Evolutionary conservation across 257 asterid genomes (phyloP), one percentile per base, ranked within the genome.

Genomic region (Solanum neorickii): DNA sequence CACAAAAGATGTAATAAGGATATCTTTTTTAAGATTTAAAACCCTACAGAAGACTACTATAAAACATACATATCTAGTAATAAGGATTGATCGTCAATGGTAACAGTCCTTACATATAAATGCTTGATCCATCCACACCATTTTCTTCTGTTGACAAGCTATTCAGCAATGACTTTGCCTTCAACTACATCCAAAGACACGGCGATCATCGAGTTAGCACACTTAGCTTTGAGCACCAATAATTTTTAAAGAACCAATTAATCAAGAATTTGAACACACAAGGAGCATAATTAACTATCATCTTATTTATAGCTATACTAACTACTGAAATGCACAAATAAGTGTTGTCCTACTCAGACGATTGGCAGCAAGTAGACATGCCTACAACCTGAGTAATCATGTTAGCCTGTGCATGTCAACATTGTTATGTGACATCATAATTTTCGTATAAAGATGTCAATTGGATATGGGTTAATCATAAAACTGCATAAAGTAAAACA

Each of bases 61-160:
- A 7, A 18, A 27, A 31, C 68, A 82, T 82, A 20, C 46, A 49
- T 82, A 49, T 49, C 29, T 20, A 82, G 46, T 82, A 82, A 80
- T 82, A 33, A 82, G 85, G 46, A 49, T 18, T 49, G 85, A 49
- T 49, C 44, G 52, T 82, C 16, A 1, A 35, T 80, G 42, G 83
- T 83, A 84, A 86, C 23, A 21, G n/a, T 47, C 70, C 93, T 86
- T 94, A 97, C 99, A 97, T 46, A 87, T 94, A 97, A 90, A 97
- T 94, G 12, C 87, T 91, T 33, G 98, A 88, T 83, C 99, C 98
- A 91, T 97, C 98, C 49, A 95, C 95, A 87, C 98, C 94, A 89
- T 91, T 89, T 66, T 91, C 86, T 83, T 94, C 93, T 88, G 87
- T 95, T 12, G 94, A 86, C 88, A 97, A 90, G 90, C 91, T 89